Base-by-base conservation (phyloP, 805 yeast genomes). In the Pichia nanzhaoensis region DNA sequence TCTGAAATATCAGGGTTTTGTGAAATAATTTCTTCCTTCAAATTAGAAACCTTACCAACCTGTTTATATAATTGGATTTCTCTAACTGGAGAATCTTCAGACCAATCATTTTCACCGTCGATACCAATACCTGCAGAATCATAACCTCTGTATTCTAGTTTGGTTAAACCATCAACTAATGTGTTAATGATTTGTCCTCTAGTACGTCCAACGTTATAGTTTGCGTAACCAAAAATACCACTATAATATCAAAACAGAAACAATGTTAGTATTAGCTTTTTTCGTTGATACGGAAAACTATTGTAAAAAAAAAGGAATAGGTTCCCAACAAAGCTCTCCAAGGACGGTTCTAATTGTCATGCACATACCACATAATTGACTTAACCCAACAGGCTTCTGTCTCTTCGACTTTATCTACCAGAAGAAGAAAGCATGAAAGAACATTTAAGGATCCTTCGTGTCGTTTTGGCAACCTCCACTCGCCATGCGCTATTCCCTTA, bases 161-260 rank as follows among this genome's bases (percentile, higher is more conserved):
- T 81, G 50, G 69, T 71, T 48, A 83, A 73, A 52, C 96, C 96
- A 58, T 89, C 96, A 41, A 91, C 75, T 53, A 93, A 76, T 48
- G 89, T 88, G 65, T 83, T 87, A 51, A 91, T 74, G 66, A 93
- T 89, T 59, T 91, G 96, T 40, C 95, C 97, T 68, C 98, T 77
- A 44, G 89, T 74, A 65, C 80, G 86, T 56, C 89, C 96, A 48
- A 88, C 96, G 63, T 91, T 76, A 66, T 86, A 93, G 76, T 93
- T 93, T 57, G 93, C 90, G 69, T 93, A 93, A 55, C 99, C 99
- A 68, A 93, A 93, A 64, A 93, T 93, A 65, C 99, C 99, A 78
- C 99, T 51, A 34, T 12, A 36, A 19, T 4, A 13, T 20, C 12
- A 24, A 32, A 35, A 34, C 4, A 16, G 7, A n/a, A 32, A 20